These are phyloP conservation scores for Trematosphaeria pertusa DNA, from an alignment of 2,329 filamentous ascomycete species.

Conservation along the genomic window DNA sequence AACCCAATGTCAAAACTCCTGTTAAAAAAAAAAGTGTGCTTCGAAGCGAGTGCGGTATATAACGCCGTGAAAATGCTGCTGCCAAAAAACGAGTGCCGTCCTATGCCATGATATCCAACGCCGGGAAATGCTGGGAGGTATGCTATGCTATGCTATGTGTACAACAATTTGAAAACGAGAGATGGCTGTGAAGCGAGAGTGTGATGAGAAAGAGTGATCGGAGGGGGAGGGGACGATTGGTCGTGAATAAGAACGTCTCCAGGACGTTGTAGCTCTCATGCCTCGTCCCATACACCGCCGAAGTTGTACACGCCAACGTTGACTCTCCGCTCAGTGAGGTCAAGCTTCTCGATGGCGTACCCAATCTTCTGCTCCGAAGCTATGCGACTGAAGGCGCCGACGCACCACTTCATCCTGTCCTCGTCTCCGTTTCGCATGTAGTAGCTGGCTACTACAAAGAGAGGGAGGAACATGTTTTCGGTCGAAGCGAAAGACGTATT, in stretches of 20 bases:
- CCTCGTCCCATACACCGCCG: constrained; percentile 4
- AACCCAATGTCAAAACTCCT: not conserved
- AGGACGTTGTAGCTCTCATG: not conserved
- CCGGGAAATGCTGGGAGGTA: constrained; percentile 1
- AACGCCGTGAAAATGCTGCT: constrained; percentile 1
- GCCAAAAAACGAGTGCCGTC: not conserved
- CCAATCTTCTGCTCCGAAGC: constrained; percentile 21
- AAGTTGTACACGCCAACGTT: not conserved
- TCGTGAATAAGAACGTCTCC: not conserved
- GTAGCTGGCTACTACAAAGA: constrained; percentile 15
- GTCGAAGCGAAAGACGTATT: constrained; percentile 21
- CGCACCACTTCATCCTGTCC: constrained; percentile 22
- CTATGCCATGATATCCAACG: constrained; percentile 2
- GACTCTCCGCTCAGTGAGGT: constrained; percentile 1
- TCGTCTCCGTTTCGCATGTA: constrained; percentile 22
- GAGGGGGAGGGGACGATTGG: not conserved
- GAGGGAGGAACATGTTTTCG: constrained; percentile 28
- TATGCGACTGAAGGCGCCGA: constrained; percentile 16
- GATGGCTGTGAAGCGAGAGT: too few relatives aligned
- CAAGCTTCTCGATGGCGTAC: constrained; percentile 7
- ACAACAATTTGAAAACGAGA: too few relatives aligned
- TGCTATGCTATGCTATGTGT: constrained; percentile 4
- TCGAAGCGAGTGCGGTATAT: not conserved
- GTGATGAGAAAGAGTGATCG: not conserved
- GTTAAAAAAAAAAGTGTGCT: not conserved